Evolutionary conservation across 2,329 filamentous ascomycete genomes (phyloP).

Genomic region (Fusarium miscanthi): DNA sequence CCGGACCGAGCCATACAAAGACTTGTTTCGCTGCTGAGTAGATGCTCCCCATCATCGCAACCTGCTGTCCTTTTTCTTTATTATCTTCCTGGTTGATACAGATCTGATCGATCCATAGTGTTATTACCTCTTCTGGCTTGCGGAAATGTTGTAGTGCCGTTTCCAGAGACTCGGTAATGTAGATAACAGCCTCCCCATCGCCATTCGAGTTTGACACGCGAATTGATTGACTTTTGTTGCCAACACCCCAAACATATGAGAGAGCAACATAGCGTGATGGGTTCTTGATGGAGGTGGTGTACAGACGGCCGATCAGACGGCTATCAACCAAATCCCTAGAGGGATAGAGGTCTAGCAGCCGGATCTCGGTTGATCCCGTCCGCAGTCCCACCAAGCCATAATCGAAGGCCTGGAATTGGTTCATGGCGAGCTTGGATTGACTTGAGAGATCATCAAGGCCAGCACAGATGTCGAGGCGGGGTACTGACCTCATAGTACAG

Average conservation of each 20-base stretch:
- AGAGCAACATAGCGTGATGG: background rate
- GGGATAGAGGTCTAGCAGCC: background rate
- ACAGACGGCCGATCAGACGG: background rate
- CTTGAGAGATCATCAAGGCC: background rate
- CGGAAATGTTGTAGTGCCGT: background rate
- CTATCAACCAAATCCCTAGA: accelerated
- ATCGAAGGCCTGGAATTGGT: accelerated
- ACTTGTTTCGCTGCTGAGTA: background rate
- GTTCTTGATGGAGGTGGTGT: accelerated
- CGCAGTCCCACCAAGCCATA: background rate
- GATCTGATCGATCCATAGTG: background rate
- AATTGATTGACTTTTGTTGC: background rate
- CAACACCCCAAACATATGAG: background rate
- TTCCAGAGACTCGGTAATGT: background rate
- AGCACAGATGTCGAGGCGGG: background rate
- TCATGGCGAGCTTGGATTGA: background rate
- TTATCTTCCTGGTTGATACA: background rate
- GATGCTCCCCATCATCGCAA: background rate
- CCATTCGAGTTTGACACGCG: accelerated
- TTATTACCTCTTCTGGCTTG: accelerated
- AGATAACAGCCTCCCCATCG: background rate
- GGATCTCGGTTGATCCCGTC: background rate
- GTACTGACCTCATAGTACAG: background rate
- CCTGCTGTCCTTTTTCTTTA: background rate
- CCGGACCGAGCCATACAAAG: background rate